Evolutionary conservation across 768 basidiomycete species (phyloP), one percentile per base, ranked within the genome.

Genomic region (Termitomyces sp.): DNA sequence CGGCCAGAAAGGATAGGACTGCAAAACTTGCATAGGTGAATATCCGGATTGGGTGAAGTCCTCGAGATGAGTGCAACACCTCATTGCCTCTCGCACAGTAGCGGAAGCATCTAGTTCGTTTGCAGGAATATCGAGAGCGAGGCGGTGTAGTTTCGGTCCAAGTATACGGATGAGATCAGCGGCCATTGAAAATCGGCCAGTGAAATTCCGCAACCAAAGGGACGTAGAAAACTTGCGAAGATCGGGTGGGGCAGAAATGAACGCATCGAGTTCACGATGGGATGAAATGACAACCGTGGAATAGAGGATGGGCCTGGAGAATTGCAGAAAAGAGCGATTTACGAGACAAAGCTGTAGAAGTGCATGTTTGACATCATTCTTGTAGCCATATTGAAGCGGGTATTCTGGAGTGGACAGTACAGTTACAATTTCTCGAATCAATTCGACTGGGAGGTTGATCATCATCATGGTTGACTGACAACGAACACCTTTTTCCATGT

Each of bases 41-140:
- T 58, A 58, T 6, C 60, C 57, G 12, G 55, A 38, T 23, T 50
- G 57, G 15, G 52, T 45, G 32, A 61, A 58, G 16, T 58, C 60
- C 23, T 56, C 45, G 7, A 61, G 52, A 33, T 54, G 25, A 18
- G n/a, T 52, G 39, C 55, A 61, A 45, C 48, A 45, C 20, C 33
- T 50, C 20, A 61, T 36, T 33, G 55, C 55, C 29, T 52, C 32
- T 6, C 50, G 52, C 9, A 61, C 35, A 22, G 49, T 18, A 44
- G 45, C 32, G 12, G 51, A 56, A 15, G 22, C 25, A 45, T 50
- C 36, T 9, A 61, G 44, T 46, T 56, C 42, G 15, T 48, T 52
- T 6, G 42, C 50, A n/a, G 55, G 53, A 5, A 56, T 40, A 33
- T 58, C 52, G 23, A 61, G 35, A 11, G 55, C 60, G 7, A 61